Base-by-base conservation (phyloP, 805 yeast genomes). In the Myxozyma neglecta region DNA sequence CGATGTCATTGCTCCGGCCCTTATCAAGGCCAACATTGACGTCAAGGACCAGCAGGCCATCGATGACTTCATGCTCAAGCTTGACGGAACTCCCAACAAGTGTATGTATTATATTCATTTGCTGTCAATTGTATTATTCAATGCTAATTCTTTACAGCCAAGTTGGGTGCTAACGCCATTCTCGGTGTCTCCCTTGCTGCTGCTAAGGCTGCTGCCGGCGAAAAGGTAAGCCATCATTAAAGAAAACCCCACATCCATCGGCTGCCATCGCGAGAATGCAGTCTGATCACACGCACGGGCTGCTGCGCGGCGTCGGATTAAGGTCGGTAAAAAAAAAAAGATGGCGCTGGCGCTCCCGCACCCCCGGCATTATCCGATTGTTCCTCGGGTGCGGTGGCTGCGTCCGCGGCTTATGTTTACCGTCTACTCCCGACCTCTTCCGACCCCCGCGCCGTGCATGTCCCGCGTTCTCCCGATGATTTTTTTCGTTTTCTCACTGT, bases 201-300 rank as follows among this genome's bases (percentile, higher is more conserved):
- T 75, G 96, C 98, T 76, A 90, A 90, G 80, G 98, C 98, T 67
- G 99, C 93, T 77, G 98, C 99, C 70, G 97, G 96, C 72, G 94
- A 86, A 82, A 90, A 90, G 67, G 64, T 57, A 40, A 10, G 59
- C 43, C 16, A 11, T 18, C 29, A 39, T 16, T 29, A n/a, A n/a
- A 36, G 9, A n/a, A 24, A 42, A 16, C 36, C 45, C 54, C 39
- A 40, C 42, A 14, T 16, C 13, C 6, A 20, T 32, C 18, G 45
- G 43, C 36, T 20, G 29, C 29, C 29, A 24, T 24, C 29, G 29
- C 29, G 29, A 24, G 29, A 24, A 24, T 24, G 29, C 29, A 24
- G 29, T 24, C 18, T 14, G 37, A 34, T n/a, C 24, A 29, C 20
- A 39, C 57, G 49, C 50, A 53, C 49, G 57, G 50, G 57, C 57